Base-by-base conservation (phyloP, 352 stramenopile genomes). In the Phytophthora aleatoria region DNA sequence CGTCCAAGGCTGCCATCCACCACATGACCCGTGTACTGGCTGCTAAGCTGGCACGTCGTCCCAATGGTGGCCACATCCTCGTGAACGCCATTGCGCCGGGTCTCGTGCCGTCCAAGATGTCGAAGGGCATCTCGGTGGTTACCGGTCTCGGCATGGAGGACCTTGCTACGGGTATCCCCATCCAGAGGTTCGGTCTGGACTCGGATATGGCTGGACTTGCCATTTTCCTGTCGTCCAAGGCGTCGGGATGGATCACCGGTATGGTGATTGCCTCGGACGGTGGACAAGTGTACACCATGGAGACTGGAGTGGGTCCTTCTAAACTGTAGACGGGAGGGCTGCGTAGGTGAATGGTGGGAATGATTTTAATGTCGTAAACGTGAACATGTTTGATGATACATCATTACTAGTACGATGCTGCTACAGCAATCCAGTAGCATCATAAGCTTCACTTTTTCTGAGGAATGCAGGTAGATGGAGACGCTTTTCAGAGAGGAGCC, bases 31-130 rank as follows among this genome's bases (percentile, higher is more conserved):
- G 90, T 47, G 90, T 97, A 45, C 64, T 99, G 45, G 90, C 94
- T 0, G 79, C 85, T 2, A 96, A 99, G 71, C 84, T 99, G 28
- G 92, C 85, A 6, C 79, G 77, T 41, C 83, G 77, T 15, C 75
- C 81, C 7, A 90, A 91, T 47, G 82, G 83, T 11, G 84, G 94
- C 20, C 80, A 90, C 69, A 98, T 99, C 59, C 93, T 97, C 2
- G 95, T 98, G 9, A 99, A 99, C 73, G 90, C 89, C 30, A 87
- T 99, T 28, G 94, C 93, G 3, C 96, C 95, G 0, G 96, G 97
- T 9, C 86, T 97, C 51, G 89, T 99, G 36, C 90, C 88, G 5
- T 94, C 82, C 39, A 88, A 94, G 51, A 99, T 99, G 97, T 90
- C 83, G 9, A 67, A 90, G 45, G 87, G 89, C 27, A 86, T 98